Conservation (phyloP, 176 grass and related monocot species). For the Zizania latifolia region DNA sequence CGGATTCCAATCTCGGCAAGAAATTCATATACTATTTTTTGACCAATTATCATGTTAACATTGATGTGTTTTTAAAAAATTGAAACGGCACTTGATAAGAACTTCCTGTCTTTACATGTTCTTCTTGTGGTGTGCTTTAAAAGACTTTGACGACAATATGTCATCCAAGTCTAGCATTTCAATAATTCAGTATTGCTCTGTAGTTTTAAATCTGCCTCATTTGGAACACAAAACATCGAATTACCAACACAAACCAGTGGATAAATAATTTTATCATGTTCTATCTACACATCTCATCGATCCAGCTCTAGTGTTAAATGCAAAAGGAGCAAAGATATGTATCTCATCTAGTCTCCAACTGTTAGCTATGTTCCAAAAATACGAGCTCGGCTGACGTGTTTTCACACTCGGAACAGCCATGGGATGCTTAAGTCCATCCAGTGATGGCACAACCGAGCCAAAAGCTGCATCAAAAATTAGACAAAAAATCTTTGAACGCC, state of each 20-base stretch:
- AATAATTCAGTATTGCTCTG: too few species aligned
- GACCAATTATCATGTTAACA: background rate
- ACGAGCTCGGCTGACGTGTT: background rate
- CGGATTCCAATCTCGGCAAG: background rate
- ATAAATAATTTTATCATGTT: background rate
- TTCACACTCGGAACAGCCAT: background rate
- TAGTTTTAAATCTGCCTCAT: background rate
- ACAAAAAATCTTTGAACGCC: background rate
- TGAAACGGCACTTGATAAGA: background rate
- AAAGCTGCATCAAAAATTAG: constrained; percentile 10
- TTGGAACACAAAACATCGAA: background rate
- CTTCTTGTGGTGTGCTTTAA: background rate
- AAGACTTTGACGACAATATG: background rate
- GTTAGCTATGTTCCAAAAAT: background rate
- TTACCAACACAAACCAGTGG: background rate
- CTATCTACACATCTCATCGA: background rate
- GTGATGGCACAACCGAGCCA: constrained; percentile 4
- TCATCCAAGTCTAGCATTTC: background rate
- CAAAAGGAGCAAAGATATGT: background rate
- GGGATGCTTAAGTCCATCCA: constrained; percentile 21
- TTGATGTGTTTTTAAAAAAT: background rate
- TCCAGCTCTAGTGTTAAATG: background rate
- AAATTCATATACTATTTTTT: too few species aligned
- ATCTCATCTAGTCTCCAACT: background rate
- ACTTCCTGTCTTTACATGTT: background rate